Percentiles rank a stretch among this genome's conserved stretches.
Evolutionary conservation across 2,329 filamentous ascomycete genomes (phyloP).

Genomic region (Cladosporium sp.): DNA sequence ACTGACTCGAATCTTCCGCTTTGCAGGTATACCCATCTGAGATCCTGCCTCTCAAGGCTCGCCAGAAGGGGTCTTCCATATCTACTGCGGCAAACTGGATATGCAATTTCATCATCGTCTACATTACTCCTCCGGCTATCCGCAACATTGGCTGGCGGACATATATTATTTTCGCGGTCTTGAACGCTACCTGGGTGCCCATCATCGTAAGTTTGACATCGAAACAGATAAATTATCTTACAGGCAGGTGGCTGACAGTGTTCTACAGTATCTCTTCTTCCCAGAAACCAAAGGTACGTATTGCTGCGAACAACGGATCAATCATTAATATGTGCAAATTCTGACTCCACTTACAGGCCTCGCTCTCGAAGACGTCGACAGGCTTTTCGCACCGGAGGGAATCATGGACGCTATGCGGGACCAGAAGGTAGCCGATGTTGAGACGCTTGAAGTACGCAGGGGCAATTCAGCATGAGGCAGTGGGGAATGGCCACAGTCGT

Average conservation of each 20-base stretch:
- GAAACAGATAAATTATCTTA: not conserved
- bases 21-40: conserved; percentile 56
- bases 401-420: conserved; percentile 13
- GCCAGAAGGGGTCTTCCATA: conserved; percentile 36
- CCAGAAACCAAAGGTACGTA: not conserved
- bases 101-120: conserved; percentile 63
- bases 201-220: conserved; percentile 19
- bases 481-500: not conserved
- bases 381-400: conserved; percentile 4
- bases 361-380: conserved; percentile 12
- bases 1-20: not conserved
- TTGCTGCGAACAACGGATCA: not conserved
- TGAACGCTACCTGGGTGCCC: conserved; percentile 20
- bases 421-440: conserved; percentile 15
- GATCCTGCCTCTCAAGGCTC: conserved; percentile 50
- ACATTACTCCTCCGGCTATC: conserved; percentile 64
- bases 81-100: conserved; percentile 38
- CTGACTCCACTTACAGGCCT: not conserved
- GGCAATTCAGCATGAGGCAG: not conserved
- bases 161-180: conserved; percentile 46
- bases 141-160: conserved; percentile 56
- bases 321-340: not conserved
- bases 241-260: not conserved
- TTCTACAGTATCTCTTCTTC: not conserved
- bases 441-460: conserved; percentile 13